Evolutionary conservation across 768 basidiomycete species (phyloP).

Genomic region (Chalciporus piperatus): DNA sequence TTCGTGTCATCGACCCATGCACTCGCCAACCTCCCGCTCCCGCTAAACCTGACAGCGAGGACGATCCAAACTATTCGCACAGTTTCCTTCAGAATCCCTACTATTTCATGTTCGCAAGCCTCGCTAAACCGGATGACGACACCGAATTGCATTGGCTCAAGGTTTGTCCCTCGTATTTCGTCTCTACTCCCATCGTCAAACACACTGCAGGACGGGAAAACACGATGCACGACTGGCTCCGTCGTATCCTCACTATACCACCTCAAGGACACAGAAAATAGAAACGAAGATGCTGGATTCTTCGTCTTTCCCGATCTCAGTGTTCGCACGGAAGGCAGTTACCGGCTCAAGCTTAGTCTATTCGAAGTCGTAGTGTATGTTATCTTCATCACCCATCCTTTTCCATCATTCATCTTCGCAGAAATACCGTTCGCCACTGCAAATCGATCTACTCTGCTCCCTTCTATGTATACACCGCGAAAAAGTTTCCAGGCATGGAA

Average conservation of each 20-base stretch:
- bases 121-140: conserved; percentile 87
- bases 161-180: conserved; percentile 33
- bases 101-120: conserved; percentile 92
- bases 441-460: conserved; percentile 84
- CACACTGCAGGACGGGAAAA: conserved; percentile 78
- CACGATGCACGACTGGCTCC: conserved; percentile 86
- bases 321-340: conserved; percentile 89
- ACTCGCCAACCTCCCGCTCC: conserved; percentile 31
- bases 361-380: conserved; percentile 92
- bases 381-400: conserved; percentile 4
- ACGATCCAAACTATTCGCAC: conserved; percentile 45
- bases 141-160: conserved; percentile 86
- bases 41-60: conserved; percentile 30
- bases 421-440: conserved; percentile 85
- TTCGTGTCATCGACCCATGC: conserved; percentile 75
- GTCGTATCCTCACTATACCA: conserved; percentile 91
- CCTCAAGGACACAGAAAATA: conserved; percentile 70
- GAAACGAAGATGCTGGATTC: conserved; percentile 76
- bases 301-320: conserved; percentile 96
- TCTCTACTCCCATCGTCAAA: conserved; percentile 2
- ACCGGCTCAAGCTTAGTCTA: conserved; percentile 64
- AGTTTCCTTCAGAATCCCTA: conserved; percentile 87
- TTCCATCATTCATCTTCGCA: conserved; percentile 27
- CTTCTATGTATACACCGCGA: conserved; percentile 94
- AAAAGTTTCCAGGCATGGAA: conserved; percentile 97